Base-by-base conservation (phyloP, 441 rosid genomes). In the Populus tomentosa region DNA sequence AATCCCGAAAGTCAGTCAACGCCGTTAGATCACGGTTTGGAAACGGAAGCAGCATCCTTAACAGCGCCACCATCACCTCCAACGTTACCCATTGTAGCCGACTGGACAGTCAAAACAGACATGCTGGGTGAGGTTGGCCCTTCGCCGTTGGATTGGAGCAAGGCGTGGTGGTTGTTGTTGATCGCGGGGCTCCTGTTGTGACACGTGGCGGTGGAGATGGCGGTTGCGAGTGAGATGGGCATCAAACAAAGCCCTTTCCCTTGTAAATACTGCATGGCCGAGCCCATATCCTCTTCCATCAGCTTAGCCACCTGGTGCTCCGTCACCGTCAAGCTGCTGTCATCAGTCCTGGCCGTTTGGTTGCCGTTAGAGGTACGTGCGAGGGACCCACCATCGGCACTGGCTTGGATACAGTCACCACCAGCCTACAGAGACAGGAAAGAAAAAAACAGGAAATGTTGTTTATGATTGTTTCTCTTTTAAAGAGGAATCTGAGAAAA, bases 241-340 rank as follows among this genome's bases (percentile, higher is more conserved):
- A 95, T 95, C 26, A 95, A 91, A 81, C 98, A 95, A 1, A 95
- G 94, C 5, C 98, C 98, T 79, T 95, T 93, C 53, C 98, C 98
- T 81, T 95, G 98, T 46, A 93, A 85, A 79, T 92, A 95, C 76
- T 95, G 98, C 98, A 95, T 95, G 77, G 98, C 98, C 13, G 98
- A 87, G 28, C 98, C 98, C 98, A 93, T 93, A 75, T 95, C 98
- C 79, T 93, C 92, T 65, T 95, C 97, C 96, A 95, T 91, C 33
- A 95, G 86, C 88, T 89, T 95, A 1, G 94, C 98, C 75, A 95
- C 98, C 83, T 95, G 98, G 68, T 90, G 89, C 81, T 89, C 88
- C 73, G 91, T 84, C 72, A 85, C 88, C 33, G 92, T 77, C 26
- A 88, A 35, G 83, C 79, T 28, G 38, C 40, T 78, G 78, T 80